Conservation (phyloP, 106 monocot genomes). For the Acorus calamus region DNA sequence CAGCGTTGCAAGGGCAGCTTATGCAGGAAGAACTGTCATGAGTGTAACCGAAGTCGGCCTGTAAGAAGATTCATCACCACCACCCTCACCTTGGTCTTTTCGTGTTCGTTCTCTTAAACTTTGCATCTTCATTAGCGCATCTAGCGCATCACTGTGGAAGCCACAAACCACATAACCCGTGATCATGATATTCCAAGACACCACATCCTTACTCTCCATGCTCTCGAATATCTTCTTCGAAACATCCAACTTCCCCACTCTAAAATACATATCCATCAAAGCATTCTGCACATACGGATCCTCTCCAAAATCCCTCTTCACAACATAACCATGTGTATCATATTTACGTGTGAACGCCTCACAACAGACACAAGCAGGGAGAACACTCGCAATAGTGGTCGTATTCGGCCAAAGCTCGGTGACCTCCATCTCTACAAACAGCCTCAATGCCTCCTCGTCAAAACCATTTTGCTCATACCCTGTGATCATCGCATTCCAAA, state of each 20-base stretch:
- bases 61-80: neutral
- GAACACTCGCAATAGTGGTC: constrained; percentile 69
- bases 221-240: constrained; percentile 47
- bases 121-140: constrained; percentile 53
- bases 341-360: constrained; percentile 56
- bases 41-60: constrained; percentile 70
- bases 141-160: constrained; percentile 37
- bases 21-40: constrained; percentile 73
- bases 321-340: constrained; percentile 65
- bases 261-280: constrained; percentile 84
- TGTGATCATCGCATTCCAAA: constrained; percentile 95
- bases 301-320: constrained; percentile 54
- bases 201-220: constrained; percentile 53
- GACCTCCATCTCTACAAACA: constrained; percentile 66
- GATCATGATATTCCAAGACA: constrained; percentile 93
- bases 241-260: constrained; percentile 50
- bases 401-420: constrained; percentile 59
- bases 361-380: constrained; percentile 65
- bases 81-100: neutral
- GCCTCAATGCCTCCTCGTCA: constrained; percentile 47
- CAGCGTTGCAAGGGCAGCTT: constrained; percentile 51
- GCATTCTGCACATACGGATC: constrained; percentile 87
- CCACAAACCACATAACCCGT: constrained; percentile 39
- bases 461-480: constrained; percentile 63
- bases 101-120: neutral